Evolutionary conservation across 2,329 filamentous ascomycete species (phyloP).

Genomic region (Leptographium wingfieldii): DNA sequence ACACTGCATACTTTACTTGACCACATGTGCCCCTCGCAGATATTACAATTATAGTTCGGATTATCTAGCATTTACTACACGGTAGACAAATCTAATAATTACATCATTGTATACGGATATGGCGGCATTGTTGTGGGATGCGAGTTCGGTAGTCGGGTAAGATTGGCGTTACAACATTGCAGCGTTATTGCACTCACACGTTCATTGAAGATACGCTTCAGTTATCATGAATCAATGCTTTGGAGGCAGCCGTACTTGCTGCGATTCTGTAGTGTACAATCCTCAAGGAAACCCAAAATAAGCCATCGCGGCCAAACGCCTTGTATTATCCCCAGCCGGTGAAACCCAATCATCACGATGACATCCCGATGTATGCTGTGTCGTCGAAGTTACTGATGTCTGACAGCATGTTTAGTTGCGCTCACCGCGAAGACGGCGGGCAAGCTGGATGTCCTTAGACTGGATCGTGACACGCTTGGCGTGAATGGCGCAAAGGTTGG

Average conservation of each 20-base stretch:
- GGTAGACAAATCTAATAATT: too few relatives aligned
- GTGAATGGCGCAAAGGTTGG: conserved; percentile 96
- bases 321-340: conserved; percentile 25
- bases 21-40: too few relatives aligned
- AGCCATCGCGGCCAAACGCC: conserved; percentile 32
- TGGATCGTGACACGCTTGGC: conserved; percentile 99
- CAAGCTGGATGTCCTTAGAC: conserved; percentile 93
- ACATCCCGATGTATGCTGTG: conserved; percentile 15
- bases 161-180: too few relatives aligned
- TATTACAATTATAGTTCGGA: too few relatives aligned
- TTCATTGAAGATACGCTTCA: too few relatives aligned
- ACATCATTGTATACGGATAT: too few relatives aligned
- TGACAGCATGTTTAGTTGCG: conserved; percentile 52
- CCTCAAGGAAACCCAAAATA: conserved; percentile 21
- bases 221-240: conserved; percentile 11
- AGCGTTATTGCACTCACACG: too few relatives aligned
- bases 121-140: too few relatives aligned
- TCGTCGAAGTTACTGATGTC: conserved; percentile 28
- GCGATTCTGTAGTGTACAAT: conserved; percentile 29
- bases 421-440: conserved; percentile 88
- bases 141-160: too few relatives aligned
- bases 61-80: too few relatives aligned
- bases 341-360: neutral
- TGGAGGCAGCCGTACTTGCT: conserved; percentile 9
- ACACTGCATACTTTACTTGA: too few relatives aligned